A percentile compares a stretch with the other conserved stretches of the same genome.
These are phyloP conservation scores for Phytopythium litorale DNA, from an alignment of 352 stramenopile species.

Conservation along the genomic window DNA sequence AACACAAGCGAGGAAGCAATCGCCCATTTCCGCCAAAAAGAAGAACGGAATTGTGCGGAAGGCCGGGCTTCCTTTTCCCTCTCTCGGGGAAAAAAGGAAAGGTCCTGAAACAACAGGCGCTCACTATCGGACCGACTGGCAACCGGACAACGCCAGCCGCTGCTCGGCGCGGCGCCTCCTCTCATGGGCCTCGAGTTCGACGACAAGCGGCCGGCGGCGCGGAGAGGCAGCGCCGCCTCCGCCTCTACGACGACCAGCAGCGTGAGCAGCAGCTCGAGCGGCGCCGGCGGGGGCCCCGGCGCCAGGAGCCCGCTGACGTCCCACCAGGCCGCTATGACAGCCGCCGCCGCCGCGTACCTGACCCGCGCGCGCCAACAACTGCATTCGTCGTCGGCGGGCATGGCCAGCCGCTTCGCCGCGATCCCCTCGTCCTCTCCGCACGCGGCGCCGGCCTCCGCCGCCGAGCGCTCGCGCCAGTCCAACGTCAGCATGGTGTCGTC, in stretches of 20 bases:
- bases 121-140: conserved; percentile 3
- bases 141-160: background rate
- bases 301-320: conserved; percentile 2
- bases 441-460: background rate
- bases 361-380: conserved; percentile 6
- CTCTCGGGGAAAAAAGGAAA: background rate
- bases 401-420: conserved; percentile 7
- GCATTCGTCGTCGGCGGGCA: conserved; percentile 9
- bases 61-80: background rate
- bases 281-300: background rate
- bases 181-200: background rate
- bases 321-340: conserved; percentile 8
- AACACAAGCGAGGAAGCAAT: background rate
- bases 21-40: background rate
- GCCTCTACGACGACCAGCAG: conserved; percentile 7
- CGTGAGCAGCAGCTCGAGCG: conserved; percentile 7
- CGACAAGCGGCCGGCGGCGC: conserved; percentile 1
- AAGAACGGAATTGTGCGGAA: background rate
- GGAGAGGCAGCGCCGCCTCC: conserved; percentile 4
- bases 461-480: conserved; percentile 39
- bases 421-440: conserved; percentile 5
- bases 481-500: conserved; percentile 42
- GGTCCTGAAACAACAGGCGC: background rate
- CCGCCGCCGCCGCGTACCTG: conserved; percentile 8
- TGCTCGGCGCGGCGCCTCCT: background rate